Percentiles rank a stretch among this genome's conserved stretches.
phyloP scores from a whole-genome alignment of 768 basidiomycete genomes.

The Phaeotremella skinneri region DNA sequence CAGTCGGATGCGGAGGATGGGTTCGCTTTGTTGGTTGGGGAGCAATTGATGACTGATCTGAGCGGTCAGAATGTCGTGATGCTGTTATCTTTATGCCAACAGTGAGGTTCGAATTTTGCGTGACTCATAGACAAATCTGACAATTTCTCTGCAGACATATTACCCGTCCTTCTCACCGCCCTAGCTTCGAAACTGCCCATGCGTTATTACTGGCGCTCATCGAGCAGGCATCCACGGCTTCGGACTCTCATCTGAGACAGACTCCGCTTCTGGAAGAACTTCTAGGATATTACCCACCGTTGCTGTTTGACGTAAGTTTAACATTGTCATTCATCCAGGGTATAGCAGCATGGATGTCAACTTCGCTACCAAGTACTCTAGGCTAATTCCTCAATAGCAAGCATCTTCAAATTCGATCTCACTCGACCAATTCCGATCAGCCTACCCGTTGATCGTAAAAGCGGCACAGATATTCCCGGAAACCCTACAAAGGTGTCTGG shows the following conservation, averaged over 20 bases:
- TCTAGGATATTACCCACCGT: conserved; percentile 8
- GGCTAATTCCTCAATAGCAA: conserved; percentile 21
- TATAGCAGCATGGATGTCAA: too few species aligned
- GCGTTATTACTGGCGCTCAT: conserved; percentile 27
- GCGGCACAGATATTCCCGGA: conserved; percentile 11
- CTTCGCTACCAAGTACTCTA: neutral
- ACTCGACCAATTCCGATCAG: conserved; percentile 22
- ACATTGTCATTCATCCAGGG: neutral
- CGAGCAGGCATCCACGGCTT: neutral
- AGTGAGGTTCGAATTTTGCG: conserved; percentile 9
- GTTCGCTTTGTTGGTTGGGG: conserved; percentile 15
- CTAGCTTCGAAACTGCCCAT: conserved; percentile 40
- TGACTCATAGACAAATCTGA: neutral
- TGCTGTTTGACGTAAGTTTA: conserved; percentile 20
- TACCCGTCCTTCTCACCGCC: conserved; percentile 3
- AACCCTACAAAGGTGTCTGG: neutral
- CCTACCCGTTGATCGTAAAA: conserved; percentile 24
- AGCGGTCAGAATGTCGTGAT: conserved; percentile 3
- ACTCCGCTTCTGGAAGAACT: conserved; percentile 17
- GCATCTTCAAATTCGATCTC: conserved; percentile 11
- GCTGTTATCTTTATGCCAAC: neutral
- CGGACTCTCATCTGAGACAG: neutral
- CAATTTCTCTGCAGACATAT: conserved; percentile 13
- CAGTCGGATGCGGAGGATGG: conserved; percentile 2
- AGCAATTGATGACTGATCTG: conserved; percentile 24